These are phyloP conservation scores for Mycena latifolia DNA, from an alignment of 768 basidiomycete species.

Conservation along the genomic window DNA sequence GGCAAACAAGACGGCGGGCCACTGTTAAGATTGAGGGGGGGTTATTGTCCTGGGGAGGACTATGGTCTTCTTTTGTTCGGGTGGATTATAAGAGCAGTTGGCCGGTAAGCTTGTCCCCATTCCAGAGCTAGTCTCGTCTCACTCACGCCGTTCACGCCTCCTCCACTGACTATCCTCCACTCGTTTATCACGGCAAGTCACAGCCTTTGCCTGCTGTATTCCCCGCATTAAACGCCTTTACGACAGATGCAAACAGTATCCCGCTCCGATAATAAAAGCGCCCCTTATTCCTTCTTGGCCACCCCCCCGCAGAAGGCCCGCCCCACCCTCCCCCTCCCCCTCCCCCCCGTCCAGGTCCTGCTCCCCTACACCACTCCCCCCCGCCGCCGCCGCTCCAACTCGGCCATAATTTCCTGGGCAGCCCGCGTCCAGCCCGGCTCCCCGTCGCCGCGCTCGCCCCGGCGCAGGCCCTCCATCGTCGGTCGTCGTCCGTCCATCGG, in stretches of 20 bases:
- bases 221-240: conserved; percentile 5
- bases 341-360: conserved; percentile 19
- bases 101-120: not conserved
- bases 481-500: conserved; percentile 49
- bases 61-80: conserved; percentile 22
- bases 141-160: conserved; percentile 32
- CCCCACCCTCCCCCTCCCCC: conserved; percentile 7
- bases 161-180: not conserved
- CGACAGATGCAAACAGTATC: conserved; percentile 23
- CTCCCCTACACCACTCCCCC: conserved; percentile 35
- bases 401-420: conserved; percentile 73
- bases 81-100: conserved; percentile 25
- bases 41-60: conserved; percentile 16
- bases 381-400: conserved; percentile 53
- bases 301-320: conserved; percentile 1
- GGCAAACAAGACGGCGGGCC: conserved; percentile 5
- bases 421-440: conserved; percentile 77
- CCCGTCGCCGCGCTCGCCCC: conserved; percentile 60
- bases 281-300: conserved; percentile 20
- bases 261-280: conserved; percentile 23
- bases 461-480: conserved; percentile 46
- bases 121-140: conserved; percentile 38
- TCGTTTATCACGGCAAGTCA: conserved; percentile 28
- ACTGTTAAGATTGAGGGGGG: not conserved
- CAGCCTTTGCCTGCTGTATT: not conserved